phyloP scores from a whole-genome alignment of 106 monocot genomes.

The Allium sativum region DNA sequence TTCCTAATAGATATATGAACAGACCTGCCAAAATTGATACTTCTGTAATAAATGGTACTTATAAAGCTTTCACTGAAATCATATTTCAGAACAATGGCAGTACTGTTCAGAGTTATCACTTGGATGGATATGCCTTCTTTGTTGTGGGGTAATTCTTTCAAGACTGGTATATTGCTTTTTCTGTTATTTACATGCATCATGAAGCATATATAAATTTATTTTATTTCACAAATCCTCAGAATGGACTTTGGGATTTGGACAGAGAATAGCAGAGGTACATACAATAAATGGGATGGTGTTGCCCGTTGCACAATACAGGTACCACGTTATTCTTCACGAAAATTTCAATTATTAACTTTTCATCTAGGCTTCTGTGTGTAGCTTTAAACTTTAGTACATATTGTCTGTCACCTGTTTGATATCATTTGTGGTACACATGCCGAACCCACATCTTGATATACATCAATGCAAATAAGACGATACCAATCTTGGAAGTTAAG shows the following conservation, averaged over 20 bases:
- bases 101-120: constrained; percentile 71
- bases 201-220: neutral
- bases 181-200: constrained; percentile 3
- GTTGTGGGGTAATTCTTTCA: constrained; percentile 72
- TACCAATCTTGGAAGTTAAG: too few species aligned
- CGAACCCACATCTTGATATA: too few species aligned
- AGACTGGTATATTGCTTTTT: neutral
- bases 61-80: constrained; percentile 86
- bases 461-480: too few species aligned
- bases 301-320: constrained; percentile 97
- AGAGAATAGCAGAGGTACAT: constrained; percentile 85
- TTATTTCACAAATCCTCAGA: constrained; percentile 24
- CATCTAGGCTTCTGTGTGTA: too few species aligned
- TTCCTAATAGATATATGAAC: constrained; percentile 78
- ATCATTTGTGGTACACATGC: too few species aligned
- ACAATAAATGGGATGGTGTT: constrained; percentile 99
- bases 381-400: too few species aligned
- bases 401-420: too few species aligned
- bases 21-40: constrained; percentile 81
- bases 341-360: too few species aligned
- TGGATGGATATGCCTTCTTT: constrained; percentile 99
- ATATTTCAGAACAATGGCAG: constrained; percentile 92
- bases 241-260: constrained; percentile 97
- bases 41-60: constrained; percentile 85
- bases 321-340: neutral